Conservation (phyloP, 78 protist species). For the Pigoraptor vietnamica region DNA sequence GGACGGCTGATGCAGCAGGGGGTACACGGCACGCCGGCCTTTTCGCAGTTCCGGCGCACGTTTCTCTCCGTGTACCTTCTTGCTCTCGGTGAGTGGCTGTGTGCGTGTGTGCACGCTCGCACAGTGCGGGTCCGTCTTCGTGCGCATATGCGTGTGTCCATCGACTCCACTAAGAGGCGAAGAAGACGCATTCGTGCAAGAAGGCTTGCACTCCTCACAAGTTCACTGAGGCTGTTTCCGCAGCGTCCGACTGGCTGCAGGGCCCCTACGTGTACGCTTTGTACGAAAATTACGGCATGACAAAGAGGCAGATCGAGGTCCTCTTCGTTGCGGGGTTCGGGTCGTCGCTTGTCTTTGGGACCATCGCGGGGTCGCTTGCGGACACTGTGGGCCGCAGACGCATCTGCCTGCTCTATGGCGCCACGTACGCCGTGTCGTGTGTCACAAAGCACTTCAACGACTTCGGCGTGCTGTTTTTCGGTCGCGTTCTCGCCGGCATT, state of each 20-base stretch:
- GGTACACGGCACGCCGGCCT: too few species aligned
- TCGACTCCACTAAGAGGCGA: too few species aligned
- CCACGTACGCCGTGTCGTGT: constrained; percentile 59
- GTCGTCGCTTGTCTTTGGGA: constrained; percentile 81
- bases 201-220: too few species aligned
- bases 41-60: too few species aligned
- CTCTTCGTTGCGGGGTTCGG: constrained; percentile 88
- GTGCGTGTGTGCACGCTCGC: too few species aligned
- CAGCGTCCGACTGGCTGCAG: constrained; percentile 1
- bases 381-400: constrained; percentile 50
- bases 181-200: too few species aligned
- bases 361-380: constrained; percentile 80
- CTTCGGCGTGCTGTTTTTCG: constrained; percentile 68
- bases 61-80: too few species aligned
- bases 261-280: constrained; percentile 94
- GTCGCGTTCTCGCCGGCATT: constrained; percentile 85
- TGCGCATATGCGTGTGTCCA: too few species aligned
- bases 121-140: too few species aligned
- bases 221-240: too few species aligned
- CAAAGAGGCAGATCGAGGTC: constrained; percentile 46
- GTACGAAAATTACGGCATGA: constrained; percentile 79
- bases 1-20: too few species aligned
- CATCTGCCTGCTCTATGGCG: constrained; percentile 47
- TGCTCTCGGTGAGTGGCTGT: too few species aligned
- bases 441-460: constrained; percentile 61